These are phyloP conservation scores for Chlamydomonas urium DNA, from an alignment of 139 green algal genomes.

Conservation along the genomic window DNA sequence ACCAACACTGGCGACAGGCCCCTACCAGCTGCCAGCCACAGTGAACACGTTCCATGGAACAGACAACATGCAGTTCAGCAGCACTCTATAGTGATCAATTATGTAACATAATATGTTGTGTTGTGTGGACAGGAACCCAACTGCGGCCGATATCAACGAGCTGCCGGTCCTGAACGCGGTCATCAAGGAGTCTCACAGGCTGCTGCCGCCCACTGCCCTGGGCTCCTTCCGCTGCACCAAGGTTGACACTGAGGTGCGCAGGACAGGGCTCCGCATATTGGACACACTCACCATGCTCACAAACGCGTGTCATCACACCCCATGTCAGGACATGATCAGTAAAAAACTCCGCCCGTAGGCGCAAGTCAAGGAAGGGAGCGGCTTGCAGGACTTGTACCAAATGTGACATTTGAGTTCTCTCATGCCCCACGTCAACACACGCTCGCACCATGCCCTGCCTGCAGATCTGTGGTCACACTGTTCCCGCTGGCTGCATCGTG, in stretches of 20 bases:
- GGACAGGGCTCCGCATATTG: background rate
- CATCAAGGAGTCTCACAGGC: conserved; percentile 1
- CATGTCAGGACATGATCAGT: too few relatives aligned
- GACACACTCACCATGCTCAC: background rate
- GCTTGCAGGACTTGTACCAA: background rate
- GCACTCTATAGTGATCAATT: too few relatives aligned
- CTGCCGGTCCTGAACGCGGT: conserved; percentile 5
- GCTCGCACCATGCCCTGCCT: background rate
- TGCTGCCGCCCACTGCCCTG: background rate
- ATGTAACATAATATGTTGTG: too few relatives aligned
- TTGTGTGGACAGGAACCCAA: too few relatives aligned
- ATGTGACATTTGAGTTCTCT: background rate
- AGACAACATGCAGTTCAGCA: too few relatives aligned
- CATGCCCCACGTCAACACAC: background rate
- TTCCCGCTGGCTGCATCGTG: background rate
- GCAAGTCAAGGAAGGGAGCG: background rate
- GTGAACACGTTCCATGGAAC: too few relatives aligned
- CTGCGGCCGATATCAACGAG: too few relatives aligned
- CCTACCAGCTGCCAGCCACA: too few relatives aligned
- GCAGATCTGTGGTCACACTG: conserved; percentile 1
- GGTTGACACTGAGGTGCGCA: background rate
- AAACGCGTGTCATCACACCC: background rate
- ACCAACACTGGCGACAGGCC: too few relatives aligned
- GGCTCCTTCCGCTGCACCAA: background rate
- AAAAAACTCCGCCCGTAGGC: background rate